These are phyloP conservation scores for Leccinum griseonigrum DNA, from an alignment of 1,284 basidiomycete genomes.

Conservation along the genomic window DNA sequence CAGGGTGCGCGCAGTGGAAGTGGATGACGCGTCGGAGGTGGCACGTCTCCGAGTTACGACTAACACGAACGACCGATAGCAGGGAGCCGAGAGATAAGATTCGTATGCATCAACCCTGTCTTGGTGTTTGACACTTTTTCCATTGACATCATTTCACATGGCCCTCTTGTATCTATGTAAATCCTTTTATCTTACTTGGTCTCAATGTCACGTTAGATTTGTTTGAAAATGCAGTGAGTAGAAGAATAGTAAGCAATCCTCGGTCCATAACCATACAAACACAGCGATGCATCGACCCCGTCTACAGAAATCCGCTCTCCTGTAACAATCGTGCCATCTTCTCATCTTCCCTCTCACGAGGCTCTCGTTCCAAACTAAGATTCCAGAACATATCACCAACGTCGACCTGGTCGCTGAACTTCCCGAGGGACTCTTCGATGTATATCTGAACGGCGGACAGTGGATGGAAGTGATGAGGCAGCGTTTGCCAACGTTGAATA, in stretches of 20 bases:
- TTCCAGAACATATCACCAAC: slow-evolving; percentile 81
- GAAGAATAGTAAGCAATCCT: slow-evolving; percentile 14
- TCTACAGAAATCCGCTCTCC: slow-evolving; percentile 82
- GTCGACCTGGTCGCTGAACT: slow-evolving; percentile 60
- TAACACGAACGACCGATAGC: not conserved
- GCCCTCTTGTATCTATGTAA: not conserved
- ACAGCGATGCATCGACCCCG: slow-evolving; percentile 2
- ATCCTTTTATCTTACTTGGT: not conserved
- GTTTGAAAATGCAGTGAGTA: slow-evolving; percentile 1
- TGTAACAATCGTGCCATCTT: slow-evolving; percentile 88
- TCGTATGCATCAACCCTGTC: not conserved
- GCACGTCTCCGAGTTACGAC: not conserved
- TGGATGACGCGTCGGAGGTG: slow-evolving; percentile 2
- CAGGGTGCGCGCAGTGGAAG: slow-evolving; percentile 4
- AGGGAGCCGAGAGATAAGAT: not conserved
- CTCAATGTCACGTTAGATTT: not conserved
- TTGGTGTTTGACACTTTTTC: not conserved
- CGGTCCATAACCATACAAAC: slow-evolving; percentile 24
- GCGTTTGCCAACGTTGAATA: slow-evolving; percentile 93
- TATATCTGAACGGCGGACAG: slow-evolving; percentile 72
- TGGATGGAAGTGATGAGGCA: slow-evolving; percentile 82
- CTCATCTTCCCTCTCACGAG: slow-evolving; percentile 90
- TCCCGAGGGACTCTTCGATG: slow-evolving; percentile 75
- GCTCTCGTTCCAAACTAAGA: slow-evolving; percentile 83
- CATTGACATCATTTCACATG: not conserved